phyloP scores from a whole-genome alignment of 257 asterid genomes.

The Handroanthus guayacan region DNA sequence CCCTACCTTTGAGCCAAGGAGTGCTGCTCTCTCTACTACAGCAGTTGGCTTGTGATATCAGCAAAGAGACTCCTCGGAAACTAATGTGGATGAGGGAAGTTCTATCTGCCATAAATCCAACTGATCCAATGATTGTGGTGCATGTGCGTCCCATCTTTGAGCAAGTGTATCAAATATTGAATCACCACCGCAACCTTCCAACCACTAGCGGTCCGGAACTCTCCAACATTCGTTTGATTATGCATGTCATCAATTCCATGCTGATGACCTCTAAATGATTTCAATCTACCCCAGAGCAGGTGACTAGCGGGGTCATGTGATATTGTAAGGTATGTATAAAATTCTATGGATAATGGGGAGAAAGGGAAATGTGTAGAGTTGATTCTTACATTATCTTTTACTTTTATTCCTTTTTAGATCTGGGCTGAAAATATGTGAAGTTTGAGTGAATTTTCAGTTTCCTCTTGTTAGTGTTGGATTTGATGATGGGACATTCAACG shows the following conservation, averaged over 20 bases:
- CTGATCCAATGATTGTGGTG: constrained; percentile 73
- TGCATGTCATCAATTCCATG: constrained; percentile 93
- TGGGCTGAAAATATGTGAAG: constrained; percentile 9
- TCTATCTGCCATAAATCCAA: constrained; percentile 73
- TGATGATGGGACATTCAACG: constrained; percentile 25
- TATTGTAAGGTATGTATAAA: neutral
- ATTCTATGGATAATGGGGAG: neutral
- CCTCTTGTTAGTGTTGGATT: constrained; percentile 19
- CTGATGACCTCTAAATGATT: constrained; percentile 74
- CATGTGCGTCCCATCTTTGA: constrained; percentile 93
- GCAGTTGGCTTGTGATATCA: constrained; percentile 84
- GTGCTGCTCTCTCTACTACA: constrained; percentile 92
- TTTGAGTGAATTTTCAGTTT: constrained; percentile 10
- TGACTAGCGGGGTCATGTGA: neutral
- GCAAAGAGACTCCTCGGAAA: constrained; percentile 69
- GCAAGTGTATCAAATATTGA: constrained; percentile 87
- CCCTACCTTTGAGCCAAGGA: constrained; percentile 93
- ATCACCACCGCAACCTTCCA: constrained; percentile 76
- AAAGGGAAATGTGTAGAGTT: neutral
- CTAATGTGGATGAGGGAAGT: constrained; percentile 93
- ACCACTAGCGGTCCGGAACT: constrained; percentile 53
- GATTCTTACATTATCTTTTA: neutral
- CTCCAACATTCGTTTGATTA: constrained; percentile 73
- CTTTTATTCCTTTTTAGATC: neutral
- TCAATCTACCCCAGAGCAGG: neutral